Evolutionary conservation across 2,329 filamentous ascomycete species (phyloP).

Genomic region (Diaporthe nobilis): DNA sequence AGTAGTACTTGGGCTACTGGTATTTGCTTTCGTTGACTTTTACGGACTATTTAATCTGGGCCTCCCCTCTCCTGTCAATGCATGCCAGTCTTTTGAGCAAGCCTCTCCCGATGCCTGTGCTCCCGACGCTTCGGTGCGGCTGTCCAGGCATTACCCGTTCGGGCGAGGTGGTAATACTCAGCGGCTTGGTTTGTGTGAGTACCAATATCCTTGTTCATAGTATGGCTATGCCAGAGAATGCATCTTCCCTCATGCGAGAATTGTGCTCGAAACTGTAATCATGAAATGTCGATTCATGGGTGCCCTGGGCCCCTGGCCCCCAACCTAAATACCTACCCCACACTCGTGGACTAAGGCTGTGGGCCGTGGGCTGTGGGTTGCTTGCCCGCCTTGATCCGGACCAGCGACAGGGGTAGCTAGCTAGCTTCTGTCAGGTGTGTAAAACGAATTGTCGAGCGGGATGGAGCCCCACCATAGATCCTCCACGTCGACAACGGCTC

Average conservation of each 20-base stretch:
- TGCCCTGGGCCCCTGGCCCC: not conserved
- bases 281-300: conserved; percentile 9
- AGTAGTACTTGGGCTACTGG: not conserved
- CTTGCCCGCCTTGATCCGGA: not conserved
- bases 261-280: not conserved
- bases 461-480: conserved; percentile 29
- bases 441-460: conserved; percentile 17
- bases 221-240: not conserved
- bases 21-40: not conserved
- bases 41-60: not conserved
- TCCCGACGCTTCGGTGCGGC: not conserved
- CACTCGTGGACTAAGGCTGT: conserved; percentile 1
- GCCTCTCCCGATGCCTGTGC: not conserved
- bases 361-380: not conserved
- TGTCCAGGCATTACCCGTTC: not conserved
- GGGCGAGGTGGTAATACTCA: not conserved
- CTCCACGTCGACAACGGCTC: conserved; percentile 37
- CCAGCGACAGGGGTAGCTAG: conserved; percentile 24
- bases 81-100: not conserved
- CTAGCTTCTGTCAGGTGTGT: conserved; percentile 11
- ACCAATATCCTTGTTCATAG: not conserved
- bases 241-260: not conserved
- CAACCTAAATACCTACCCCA: not conserved
- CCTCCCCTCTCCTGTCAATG: not conserved
- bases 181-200: not conserved